Evolutionary conservation across 345 rosid species (phyloP).

Genomic region (Aquilaria yunnanensis): DNA sequence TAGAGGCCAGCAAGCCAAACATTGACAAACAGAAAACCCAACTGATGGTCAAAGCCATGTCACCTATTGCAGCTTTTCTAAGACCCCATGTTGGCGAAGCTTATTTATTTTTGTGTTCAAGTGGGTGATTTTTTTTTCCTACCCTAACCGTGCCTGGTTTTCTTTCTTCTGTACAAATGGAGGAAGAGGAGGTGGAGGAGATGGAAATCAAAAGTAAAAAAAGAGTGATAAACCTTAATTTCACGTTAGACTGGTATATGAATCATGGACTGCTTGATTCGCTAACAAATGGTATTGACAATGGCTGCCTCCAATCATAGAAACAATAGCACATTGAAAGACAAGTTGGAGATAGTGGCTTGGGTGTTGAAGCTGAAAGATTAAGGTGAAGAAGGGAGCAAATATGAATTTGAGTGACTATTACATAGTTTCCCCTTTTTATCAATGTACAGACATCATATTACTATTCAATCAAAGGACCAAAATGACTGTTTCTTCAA

Average conservation of each 20-base stretch:
- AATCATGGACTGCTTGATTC: too few relatives aligned
- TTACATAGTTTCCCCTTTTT: too few relatives aligned
- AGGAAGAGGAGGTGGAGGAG: background rate
- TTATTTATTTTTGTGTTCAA: background rate
- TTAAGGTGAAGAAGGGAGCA: too few relatives aligned
- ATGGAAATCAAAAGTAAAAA: background rate
- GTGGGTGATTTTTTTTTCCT: background rate
- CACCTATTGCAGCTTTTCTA: conserved; percentile 59
- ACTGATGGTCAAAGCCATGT: conserved; percentile 50
- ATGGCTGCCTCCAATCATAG: too few relatives aligned
- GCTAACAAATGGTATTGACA: too few relatives aligned
- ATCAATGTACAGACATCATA: too few relatives aligned
- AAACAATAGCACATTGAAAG: too few relatives aligned
- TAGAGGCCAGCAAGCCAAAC: conserved; percentile 51
- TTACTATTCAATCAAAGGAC: too few relatives aligned
- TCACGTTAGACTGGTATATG: background rate
- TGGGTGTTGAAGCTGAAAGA: too few relatives aligned
- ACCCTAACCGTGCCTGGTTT: background rate
- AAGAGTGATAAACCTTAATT: background rate
- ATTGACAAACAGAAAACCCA: conserved; percentile 72
- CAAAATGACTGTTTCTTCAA: too few relatives aligned
- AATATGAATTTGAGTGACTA: too few relatives aligned
- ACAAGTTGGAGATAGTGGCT: too few relatives aligned
- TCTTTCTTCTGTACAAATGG: background rate
- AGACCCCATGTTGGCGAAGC: conserved; percentile 40